These are phyloP conservation scores for Geosmithia flava DNA, from an alignment of 2,329 filamentous ascomycete species.

Conservation along the genomic window DNA sequence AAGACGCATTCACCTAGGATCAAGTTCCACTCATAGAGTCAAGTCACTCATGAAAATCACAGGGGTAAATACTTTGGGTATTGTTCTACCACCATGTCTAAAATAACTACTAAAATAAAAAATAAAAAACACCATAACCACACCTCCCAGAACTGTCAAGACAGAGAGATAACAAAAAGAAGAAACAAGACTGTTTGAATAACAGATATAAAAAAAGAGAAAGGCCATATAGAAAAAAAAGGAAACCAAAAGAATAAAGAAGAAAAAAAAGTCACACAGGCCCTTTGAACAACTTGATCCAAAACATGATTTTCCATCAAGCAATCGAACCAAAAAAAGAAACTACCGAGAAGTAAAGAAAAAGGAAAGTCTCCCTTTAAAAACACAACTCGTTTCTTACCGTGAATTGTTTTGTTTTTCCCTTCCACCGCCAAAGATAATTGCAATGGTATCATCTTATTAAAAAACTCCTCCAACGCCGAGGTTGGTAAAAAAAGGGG, in stretches of 20 bases:
- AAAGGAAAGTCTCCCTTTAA: not conserved
- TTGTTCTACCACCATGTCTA: not conserved
- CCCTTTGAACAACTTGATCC: no score
- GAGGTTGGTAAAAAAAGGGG: not conserved
- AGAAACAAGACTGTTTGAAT: not conserved
- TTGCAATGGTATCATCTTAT: constrained; percentile 21
- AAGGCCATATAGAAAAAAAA: no score
- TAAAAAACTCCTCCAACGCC: constrained; percentile 25
- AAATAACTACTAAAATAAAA: not conserved
- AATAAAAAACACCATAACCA: not conserved
- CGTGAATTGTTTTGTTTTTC: constrained; percentile 3
- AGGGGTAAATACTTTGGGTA: not conserved
- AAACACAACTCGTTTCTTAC: constrained; percentile 4
- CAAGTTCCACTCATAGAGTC: no score
- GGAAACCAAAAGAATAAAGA: no score
- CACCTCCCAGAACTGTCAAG: not conserved
- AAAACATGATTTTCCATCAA: no score
- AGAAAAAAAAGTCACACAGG: no score
- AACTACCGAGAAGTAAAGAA: not conserved
- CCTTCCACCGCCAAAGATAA: constrained; percentile 6
- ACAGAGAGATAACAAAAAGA: not conserved
- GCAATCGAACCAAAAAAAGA: not conserved
- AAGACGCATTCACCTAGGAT: no score
- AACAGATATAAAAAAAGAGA: no score
- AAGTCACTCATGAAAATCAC: no score